These are phyloP conservation scores for Penstemon barbatus DNA, from an alignment of 257 asterid genomes.

Conservation along the genomic window DNA sequence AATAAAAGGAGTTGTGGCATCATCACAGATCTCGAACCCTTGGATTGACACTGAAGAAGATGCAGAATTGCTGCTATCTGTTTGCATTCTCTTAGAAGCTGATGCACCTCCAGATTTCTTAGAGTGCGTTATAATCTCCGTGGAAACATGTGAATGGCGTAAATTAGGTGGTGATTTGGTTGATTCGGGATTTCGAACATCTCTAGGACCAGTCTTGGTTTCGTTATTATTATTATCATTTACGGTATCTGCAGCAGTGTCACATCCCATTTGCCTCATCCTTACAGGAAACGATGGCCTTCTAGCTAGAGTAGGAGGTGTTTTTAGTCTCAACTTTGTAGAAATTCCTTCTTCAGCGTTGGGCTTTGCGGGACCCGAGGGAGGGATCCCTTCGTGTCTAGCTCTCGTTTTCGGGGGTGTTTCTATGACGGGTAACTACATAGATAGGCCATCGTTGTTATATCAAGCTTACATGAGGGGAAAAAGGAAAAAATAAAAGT, in stretches of 20 bases:
- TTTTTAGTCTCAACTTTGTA: conserved; percentile 50
- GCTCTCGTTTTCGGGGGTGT: conserved; percentile 68
- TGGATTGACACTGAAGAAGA: conserved; percentile 74
- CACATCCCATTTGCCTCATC: conserved; percentile 44
- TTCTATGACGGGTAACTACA: conserved; percentile 60
- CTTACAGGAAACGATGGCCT: conserved; percentile 58
- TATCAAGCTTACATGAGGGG: background rate
- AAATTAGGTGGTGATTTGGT: conserved; percentile 36
- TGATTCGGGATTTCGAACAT: conserved; percentile 41
- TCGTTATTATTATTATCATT: conserved; percentile 29
- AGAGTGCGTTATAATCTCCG: conserved; percentile 41
- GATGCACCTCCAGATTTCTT: conserved; percentile 38
- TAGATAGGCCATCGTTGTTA: conserved; percentile 26
- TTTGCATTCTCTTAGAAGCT: conserved; percentile 48
- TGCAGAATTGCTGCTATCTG: conserved; percentile 76
- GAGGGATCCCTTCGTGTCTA: conserved; percentile 63
- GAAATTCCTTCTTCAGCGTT: conserved; percentile 55
- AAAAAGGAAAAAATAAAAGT: conserved; percentile 5
- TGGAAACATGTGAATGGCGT: conserved; percentile 31
- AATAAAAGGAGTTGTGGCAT: conserved; percentile 45
- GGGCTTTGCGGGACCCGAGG: conserved; percentile 49
- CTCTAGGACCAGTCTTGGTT: conserved; percentile 31
- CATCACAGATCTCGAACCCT: conserved; percentile 73
- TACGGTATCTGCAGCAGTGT: conserved; percentile 39
- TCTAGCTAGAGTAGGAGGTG: conserved; percentile 57